Evolutionary conservation across 1,284 basidiomycete species (phyloP).

Genomic region (Coniferiporia weirii): DNA sequence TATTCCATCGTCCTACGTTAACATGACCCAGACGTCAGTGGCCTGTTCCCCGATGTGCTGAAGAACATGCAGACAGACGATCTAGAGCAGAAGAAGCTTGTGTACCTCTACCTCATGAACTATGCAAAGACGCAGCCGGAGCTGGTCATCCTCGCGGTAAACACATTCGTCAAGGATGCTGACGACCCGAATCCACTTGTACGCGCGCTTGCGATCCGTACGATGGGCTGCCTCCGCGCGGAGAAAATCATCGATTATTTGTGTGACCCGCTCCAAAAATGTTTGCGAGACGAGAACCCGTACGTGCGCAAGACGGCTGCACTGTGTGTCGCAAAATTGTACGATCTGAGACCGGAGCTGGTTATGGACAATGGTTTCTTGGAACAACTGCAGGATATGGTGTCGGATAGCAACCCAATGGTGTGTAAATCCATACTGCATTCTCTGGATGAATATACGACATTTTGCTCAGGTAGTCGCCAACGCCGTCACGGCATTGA

Average conservation of each 20-base stretch:
- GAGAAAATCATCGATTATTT: conserved; percentile 99
- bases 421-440: conserved; percentile 38
- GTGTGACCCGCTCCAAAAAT: conserved; percentile 88
- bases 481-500: conserved; percentile 89
- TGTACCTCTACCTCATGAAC: conserved; percentile 98
- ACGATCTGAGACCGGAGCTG: conserved; percentile 93
- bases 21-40: conserved; percentile 73
- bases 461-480: conserved; percentile 75
- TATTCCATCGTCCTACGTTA: conserved; percentile 13
- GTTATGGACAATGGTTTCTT: conserved; percentile 95
- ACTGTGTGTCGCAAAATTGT: conserved; percentile 93
- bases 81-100: conserved; percentile 94
- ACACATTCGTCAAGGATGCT: conserved; percentile 97
- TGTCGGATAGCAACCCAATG: conserved; percentile 96
- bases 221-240: conserved; percentile 95
- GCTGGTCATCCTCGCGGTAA: conserved; percentile 95
- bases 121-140: conserved; percentile 98
- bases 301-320: conserved; percentile 98
- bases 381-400: conserved; percentile 84
- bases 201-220: conserved; percentile 92
- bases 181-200: conserved; percentile 96
- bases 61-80: conserved; percentile 99
- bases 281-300: conserved; percentile 90
- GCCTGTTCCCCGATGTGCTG: conserved; percentile 95
- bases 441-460: not conserved